Base-by-base conservation (phyloP, 805 yeast genomes). In the Teunomyces atbi region DNA sequence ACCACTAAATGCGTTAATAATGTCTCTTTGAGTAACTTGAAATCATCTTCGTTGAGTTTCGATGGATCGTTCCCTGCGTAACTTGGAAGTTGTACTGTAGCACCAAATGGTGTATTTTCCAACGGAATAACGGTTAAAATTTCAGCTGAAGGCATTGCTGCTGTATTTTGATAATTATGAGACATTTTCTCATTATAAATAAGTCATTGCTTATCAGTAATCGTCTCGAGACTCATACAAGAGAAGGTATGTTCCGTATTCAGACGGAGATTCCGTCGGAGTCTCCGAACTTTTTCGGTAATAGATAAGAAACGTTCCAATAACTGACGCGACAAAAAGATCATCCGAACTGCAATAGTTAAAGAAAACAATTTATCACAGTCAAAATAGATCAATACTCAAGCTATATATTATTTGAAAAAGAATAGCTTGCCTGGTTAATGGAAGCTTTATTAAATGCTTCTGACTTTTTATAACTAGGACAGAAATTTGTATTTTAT, bases 11-110 rank as follows among this genome's bases (percentile, higher is more conserved):
- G 67, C 6, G 74, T 76, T 56, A 82, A 82, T 4, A 89, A 76
- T 0, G 91, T 92, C 27, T 78, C 76, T 54, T 77, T 79, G 49
- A 89, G 73, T 6, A 59, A 54, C 45, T 74, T 66, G 66, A 88
- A 88, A 57, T 89, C 94, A 5, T 66, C 78, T 3, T 84, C 87
- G 51, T 70, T 74, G 49, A 89, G 74, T 45, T 75, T 61, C 3
- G 87, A 74, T 12, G 96, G 96, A 65, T 89, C 96, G 45, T 79
- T 82, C 23, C 64, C 55, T 49, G 86, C 77, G 53, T 85, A 84
- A 3, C 62, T 61, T 29, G 96, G 96, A 35, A 89, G 66, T 5
- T 63, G 66, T 40, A 89, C 70, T 11, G 68, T 66, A 45, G 94
- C 92, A 36, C 96, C 96, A 54, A 89, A 77, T 20, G 83, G 81